Evolutionary conservation across 2,329 filamentous ascomycete genomes (phyloP), one percentile per base, ranked within the genome.

Genomic region (Daldinia eschscholtzii): DNA sequence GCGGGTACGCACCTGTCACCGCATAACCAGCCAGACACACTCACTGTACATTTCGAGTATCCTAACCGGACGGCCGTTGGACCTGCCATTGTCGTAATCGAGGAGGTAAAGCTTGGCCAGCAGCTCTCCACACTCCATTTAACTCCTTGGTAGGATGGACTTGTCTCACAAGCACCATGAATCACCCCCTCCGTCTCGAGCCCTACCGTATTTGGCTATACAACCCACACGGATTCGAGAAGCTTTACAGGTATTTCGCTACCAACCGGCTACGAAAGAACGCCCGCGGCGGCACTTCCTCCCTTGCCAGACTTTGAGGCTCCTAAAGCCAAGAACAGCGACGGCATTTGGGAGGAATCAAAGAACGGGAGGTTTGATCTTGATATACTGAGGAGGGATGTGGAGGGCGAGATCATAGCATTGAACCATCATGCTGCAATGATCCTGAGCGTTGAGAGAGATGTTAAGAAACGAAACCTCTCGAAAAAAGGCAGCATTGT

Each of bases 351-450:
- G 39, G n/a, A 18, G n/a, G 39, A 42, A 15, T 42, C 39, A 18
- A 85, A 84, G 71, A 89, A 93, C 70, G 93, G 93, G 0, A 83
- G 91, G 65, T 90, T 92, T 76, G 93, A 97, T 81, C 76, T 94
- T 52, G 91, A 95, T 71, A 84, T 95, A 23, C 80, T 89, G 30
- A 81, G 94, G 2, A 79, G 90, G 77, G 91, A 94, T 80, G 85
- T 84, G 39, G 75, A 79, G 1, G 89, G 89, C 0, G 89, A 92
- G 52, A 74, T 93, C 42, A 85, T 94, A 30, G 90, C 90, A 1
- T 75, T 93, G 68, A 90, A 88, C 76, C 86, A 89, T 73, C 91
- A 94, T 78, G 86, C 93, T 67, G 86, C 85, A 20, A 81, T 93
- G 76, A 86, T 91, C 33, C 74, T 93, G 52, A 83, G 84, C 65